Percentiles rank a stretch among this genome's conserved stretches.
These are phyloP conservation scores for Mollisia scopiformis DNA, from an alignment of 2,329 filamentous ascomycete genomes.

Conservation along the genomic window DNA sequence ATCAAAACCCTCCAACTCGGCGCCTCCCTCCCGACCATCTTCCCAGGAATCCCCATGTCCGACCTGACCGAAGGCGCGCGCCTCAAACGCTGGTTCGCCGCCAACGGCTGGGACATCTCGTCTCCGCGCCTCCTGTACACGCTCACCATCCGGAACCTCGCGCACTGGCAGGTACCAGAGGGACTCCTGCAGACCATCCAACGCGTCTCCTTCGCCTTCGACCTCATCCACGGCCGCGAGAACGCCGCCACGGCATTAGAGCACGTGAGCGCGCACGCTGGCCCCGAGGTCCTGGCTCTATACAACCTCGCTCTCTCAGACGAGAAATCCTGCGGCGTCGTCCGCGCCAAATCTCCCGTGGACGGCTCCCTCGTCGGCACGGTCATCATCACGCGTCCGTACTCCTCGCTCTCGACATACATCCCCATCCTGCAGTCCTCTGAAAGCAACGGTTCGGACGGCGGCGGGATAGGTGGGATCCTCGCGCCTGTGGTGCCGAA, in stretches of 20 bases:
- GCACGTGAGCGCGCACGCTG: constrained; percentile 65
- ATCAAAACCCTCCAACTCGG: constrained; percentile 84
- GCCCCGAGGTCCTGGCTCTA: constrained; percentile 66
- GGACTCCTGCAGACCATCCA: constrained; percentile 62
- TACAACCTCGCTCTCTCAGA: constrained; percentile 67
- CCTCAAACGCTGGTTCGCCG: constrained; percentile 79
- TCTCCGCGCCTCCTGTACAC: constrained; percentile 65
- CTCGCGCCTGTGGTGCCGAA: constrained; percentile 68
- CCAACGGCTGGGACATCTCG: constrained; percentile 81
- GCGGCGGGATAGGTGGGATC: constrained; percentile 61
- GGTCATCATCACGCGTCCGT: constrained; percentile 65
- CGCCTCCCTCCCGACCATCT: constrained; percentile 80
- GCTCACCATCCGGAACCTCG: constrained; percentile 62
- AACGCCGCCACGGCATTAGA: constrained; percentile 63
- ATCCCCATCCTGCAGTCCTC: constrained; percentile 55
- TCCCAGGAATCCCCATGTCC: constrained; percentile 78
- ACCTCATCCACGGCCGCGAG: constrained; percentile 66
- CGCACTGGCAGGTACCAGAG: constrained; percentile 63
- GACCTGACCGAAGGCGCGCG: constrained; percentile 50
- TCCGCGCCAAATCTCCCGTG: constrained; percentile 64
- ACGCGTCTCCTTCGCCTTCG: constrained; percentile 56
- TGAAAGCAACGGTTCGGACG: constrained; percentile 30
- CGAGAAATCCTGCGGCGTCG: constrained; percentile 63
- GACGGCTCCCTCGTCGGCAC: constrained; percentile 66
- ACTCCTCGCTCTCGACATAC: constrained; percentile 60